Percentiles rank a stretch among this genome's conserved stretches.
Conservation (phyloP, 306 rosid species). For the Senna siamea region DNA sequence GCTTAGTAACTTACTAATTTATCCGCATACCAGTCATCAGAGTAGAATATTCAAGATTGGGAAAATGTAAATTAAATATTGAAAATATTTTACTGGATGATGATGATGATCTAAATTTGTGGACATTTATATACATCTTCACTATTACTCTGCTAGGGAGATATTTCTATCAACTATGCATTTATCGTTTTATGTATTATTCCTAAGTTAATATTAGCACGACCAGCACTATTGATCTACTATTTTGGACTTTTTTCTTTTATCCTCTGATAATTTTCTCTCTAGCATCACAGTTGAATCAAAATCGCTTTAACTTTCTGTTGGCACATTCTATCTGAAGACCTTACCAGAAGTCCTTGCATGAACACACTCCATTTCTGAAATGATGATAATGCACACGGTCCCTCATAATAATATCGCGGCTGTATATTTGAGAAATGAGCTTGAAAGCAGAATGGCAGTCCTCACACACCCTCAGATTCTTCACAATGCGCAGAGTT, state of each 20-base stretch:
- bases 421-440: slow-evolving; percentile 48
- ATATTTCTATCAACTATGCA: not conserved
- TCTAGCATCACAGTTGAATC: not conserved
- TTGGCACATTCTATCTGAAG: not conserved
- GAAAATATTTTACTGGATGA: too few relatives aligned
- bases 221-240: not conserved
- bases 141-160: too few relatives aligned
- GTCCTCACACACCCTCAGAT: slow-evolving; percentile 68
- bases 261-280: not conserved
- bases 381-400: slow-evolving; percentile 66
- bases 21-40: too few relatives aligned
- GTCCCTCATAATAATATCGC: slow-evolving; percentile 61
- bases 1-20: too few relatives aligned
- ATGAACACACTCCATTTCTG: slow-evolving; percentile 58
- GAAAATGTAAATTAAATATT: too few relatives aligned
- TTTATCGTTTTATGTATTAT: too few relatives aligned
- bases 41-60: too few relatives aligned
- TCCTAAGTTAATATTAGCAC: not conserved
- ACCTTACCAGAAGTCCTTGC: slow-evolving; percentile 68
- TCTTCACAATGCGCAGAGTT: slow-evolving; percentile 56
- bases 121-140: too few relatives aligned
- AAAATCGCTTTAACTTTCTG: not conserved
- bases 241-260: not conserved
- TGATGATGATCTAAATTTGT: too few relatives aligned
- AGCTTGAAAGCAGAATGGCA: slow-evolving; percentile 65